Conservation (phyloP, 441 rosid genomes). For the Mallotus repandus region DNA sequence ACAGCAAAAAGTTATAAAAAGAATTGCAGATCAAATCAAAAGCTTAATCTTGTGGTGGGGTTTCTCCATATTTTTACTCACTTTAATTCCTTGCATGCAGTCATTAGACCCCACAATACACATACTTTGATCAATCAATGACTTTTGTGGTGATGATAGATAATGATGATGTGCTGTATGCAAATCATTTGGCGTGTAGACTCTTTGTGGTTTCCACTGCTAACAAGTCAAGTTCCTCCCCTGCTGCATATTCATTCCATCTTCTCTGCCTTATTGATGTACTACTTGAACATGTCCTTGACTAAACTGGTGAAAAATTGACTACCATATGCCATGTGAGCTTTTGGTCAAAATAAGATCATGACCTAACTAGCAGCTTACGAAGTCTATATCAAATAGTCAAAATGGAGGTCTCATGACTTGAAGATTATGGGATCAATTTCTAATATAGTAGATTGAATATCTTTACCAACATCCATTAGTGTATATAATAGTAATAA, state of each 20-base stretch:
- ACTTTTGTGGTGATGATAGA: conserved; percentile 9
- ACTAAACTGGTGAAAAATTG: no score
- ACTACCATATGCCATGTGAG: no score
- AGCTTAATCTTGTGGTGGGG: conserved; percentile 20
- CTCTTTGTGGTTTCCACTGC: neutral
- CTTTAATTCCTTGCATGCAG: conserved; percentile 9
- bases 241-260: neutral
- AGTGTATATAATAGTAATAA: no score
- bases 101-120: conserved; percentile 16
- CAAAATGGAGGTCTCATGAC: no score
- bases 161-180: conserved; percentile 22
- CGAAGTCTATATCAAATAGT: no score
- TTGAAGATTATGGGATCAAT: no score
- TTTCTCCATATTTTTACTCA: neutral
- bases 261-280: neutral
- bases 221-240: neutral
- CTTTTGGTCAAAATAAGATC: no score
- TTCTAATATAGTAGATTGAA: no score
- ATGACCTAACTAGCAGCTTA: no score
- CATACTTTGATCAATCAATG: conserved; percentile 10
- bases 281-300: no score
- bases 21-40: conserved; percentile 13
- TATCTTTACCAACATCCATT: no score
- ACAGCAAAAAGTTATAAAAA: neutral
- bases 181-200: conserved; percentile 35